These are phyloP conservation scores for Raddia guianensis DNA, from an alignment of 176 grass and related monocot genomes.

Conservation along the genomic window DNA sequence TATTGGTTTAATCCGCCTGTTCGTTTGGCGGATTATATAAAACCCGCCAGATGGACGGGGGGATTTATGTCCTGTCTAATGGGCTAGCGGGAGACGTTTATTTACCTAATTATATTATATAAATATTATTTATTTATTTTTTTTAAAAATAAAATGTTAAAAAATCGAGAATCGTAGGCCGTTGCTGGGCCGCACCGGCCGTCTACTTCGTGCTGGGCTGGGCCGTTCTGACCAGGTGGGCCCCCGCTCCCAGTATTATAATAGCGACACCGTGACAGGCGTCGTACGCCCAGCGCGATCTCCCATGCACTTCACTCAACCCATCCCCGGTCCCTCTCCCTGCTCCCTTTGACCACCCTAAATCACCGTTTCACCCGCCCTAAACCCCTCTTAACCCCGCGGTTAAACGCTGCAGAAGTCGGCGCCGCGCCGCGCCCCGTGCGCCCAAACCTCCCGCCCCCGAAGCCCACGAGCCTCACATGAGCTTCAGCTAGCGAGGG, in stretches of 20 bases:
- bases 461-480: not conserved
- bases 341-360: slow-evolving; percentile 14
- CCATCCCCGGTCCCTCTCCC: not conserved
- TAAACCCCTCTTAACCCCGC: slow-evolving; percentile 33
- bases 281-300: slow-evolving; percentile 32
- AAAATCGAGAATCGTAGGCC: not conserved
- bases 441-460: not conserved
- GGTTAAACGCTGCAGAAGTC: not conserved
- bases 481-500: not conserved
- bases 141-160: no score
- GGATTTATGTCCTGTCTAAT: no score
- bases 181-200: no score
- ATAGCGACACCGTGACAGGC: not conserved
- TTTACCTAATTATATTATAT: no score
- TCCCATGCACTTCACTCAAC: slow-evolving; percentile 22
- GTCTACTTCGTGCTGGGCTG: no score
- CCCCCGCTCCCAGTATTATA: not conserved
- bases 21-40: no score
- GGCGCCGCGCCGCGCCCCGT: slow-evolving; percentile 7
- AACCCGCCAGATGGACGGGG: no score
- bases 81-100: no score
- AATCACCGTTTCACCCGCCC: not conserved
- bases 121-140: no score
- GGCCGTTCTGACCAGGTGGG: not conserved
- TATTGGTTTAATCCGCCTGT: no score